Base-by-base conservation (phyloP, 2,329 filamentous ascomycete genomes). In the Colletotrichum orchidophilum region DNA sequence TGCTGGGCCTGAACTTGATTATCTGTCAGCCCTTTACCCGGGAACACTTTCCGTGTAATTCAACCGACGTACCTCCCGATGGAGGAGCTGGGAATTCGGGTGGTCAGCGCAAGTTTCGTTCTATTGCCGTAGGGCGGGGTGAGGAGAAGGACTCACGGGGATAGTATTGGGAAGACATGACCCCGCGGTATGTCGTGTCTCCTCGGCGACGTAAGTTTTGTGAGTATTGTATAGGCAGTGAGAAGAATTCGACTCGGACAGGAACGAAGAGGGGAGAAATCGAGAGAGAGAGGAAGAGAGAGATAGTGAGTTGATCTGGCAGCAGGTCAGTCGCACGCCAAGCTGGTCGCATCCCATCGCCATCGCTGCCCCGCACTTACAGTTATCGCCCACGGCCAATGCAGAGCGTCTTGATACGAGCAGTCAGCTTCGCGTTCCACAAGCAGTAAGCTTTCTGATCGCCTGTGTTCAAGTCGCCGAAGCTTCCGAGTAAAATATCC, bases 1-100 rank as follows among this genome's bases (percentile, higher is more conserved):
- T 82, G 82, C 70, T 83, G 74, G 9, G 71, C 18, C 26, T 66
- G 54, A 21, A 67, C 64, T 66, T 72, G 66, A 68, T 46, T 61
- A 52, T 73, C 7, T 31, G 71, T 72, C 49, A 72, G 60, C 29
- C 13, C n/a, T 69, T 66, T 2, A 6, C 12, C 27, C 18, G 29
- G 29, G 5, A 9, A 64, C 26, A 9, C 3, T 11, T n/a, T 3
- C 18, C 4, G 3, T 15, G 9, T 26, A 13, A 18, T 18, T 18
- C 18, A 18, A 15, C 13, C 50, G 26, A 65, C 66, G 15, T 70
- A 72, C 70, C 66, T 70, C 66, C 70, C 24, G 70, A 50, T 18
- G 70, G 70, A 26, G 70, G 70, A 42, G 70, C 70, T 72, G 42
- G 54, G 35, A 50, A n/a, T 21, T n/a, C n/a, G n/a, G 18, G 24